phyloP scores from a whole-genome alignment of 306 rosid genomes.

The Castanea mollissima region DNA sequence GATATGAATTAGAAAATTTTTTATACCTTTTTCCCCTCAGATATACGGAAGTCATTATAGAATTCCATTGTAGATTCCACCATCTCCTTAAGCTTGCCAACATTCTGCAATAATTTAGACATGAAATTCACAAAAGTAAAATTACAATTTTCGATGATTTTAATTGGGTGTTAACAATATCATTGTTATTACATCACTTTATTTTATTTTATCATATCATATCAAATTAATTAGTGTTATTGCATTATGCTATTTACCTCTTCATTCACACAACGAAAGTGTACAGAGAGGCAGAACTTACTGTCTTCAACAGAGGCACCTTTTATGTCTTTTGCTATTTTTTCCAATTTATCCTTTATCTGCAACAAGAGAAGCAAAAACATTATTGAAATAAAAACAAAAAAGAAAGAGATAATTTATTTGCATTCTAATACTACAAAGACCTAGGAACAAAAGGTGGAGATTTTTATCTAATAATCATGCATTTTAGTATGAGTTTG shows the following conservation, averaged over 20 bases:
- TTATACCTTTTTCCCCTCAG: conserved; percentile 45
- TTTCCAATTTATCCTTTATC: conserved; percentile 38
- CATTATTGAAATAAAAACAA: conserved; percentile 1
- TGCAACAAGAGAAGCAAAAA: conserved; percentile 11
- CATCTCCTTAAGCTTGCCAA: conserved; percentile 34
- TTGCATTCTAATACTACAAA: neutral
- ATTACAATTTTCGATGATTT: too few relatives aligned
- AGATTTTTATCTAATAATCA: too few relatives aligned
- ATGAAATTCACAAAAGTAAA: neutral
- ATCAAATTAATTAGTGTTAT: too few relatives aligned
- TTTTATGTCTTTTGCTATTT: conserved; percentile 21
- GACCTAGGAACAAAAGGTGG: neutral
- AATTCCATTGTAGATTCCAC: conserved; percentile 40
- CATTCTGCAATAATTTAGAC: conserved; percentile 30
- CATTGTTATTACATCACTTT: too few relatives aligned
- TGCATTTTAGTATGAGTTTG: too few relatives aligned
- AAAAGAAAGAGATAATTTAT: neutral
- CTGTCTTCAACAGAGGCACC: conserved; percentile 52
- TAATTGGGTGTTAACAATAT: too few relatives aligned
- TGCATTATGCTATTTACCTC: conserved; percentile 9
- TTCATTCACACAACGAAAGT: conserved; percentile 52
- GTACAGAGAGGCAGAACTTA: conserved; percentile 43
- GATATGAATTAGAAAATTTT: neutral
- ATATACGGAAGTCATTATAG: conserved; percentile 33
- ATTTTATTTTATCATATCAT: too few relatives aligned